Evolutionary conservation across 2,329 filamentous ascomycete genomes (phyloP), one percentile per base, ranked within the genome.

Genomic region (Tolypocladium guangdongense): DNA sequence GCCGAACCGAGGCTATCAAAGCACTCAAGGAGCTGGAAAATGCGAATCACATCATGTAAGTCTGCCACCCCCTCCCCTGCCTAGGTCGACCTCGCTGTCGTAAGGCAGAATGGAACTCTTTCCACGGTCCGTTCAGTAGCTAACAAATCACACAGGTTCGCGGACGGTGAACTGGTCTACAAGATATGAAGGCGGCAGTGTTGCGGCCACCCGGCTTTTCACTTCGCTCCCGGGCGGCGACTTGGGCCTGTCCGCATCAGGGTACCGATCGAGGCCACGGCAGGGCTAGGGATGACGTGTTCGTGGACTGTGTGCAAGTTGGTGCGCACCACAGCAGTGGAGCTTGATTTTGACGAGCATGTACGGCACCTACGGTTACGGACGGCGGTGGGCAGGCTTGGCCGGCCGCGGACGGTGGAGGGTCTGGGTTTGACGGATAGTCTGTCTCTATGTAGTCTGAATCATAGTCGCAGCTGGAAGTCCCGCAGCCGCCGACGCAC

Each of bases 1-100:
- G 75, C 30, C 78, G 78, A 38, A 75, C 74, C 0, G 93, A 99
- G 70, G 89, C 87, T 0, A 73, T 86, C 54, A 81, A 85, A 68
- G 91, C 90, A 46, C 74, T 99, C 54, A 82, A 82, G 69, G 83
- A 80, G 66, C 84, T 99, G 82, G 86, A 89, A 63, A 84, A 88
- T 59, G 76, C 79, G 62, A 96, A 96, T 68, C 85, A 92, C 74
- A 84, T 99, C 65, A 99, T 99, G 91, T 92, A 75, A 81, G 88
- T 83, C 53, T 49, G 38, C n/a, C 30, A 16, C 22, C 20, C n/a
- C 22, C 12, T 5, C 10, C 8, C 27, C 20, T 10, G 8, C 2
- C 24, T 11, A 7, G 7, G 12, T 27, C 7, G 22, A 18, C 7
- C 39, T 27, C 14, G 22, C 39, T 14, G 3, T 43, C 39, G 27